A percentile compares a stretch with the other conserved stretches of the same genome.
These are phyloP conservation scores for Stagonosporopsis vannaccii DNA, from an alignment of 2,329 filamentous ascomycete species.

Conservation along the genomic window DNA sequence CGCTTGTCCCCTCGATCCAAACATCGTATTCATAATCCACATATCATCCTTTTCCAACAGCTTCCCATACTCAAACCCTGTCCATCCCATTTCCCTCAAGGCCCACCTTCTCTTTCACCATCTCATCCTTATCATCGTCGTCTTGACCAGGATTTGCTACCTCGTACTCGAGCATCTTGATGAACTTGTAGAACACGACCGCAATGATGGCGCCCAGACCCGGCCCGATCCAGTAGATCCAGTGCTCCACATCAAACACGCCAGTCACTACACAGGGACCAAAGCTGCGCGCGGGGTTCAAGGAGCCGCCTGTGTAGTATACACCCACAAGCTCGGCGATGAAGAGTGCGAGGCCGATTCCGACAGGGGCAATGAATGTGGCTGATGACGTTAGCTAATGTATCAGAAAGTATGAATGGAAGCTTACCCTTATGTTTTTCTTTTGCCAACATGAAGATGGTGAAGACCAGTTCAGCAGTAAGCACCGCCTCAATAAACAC, in stretches of 20 bases:
- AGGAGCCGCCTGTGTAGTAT: constrained; percentile 55
- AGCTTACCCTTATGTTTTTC: constrained; percentile 68
- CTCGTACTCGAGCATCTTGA: constrained; percentile 53
- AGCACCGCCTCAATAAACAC: constrained; percentile 54
- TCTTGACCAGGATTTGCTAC: constrained; percentile 49
- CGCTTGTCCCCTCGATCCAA: neutral
- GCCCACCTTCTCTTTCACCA: constrained; percentile 21
- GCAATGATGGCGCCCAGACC: constrained; percentile 54
- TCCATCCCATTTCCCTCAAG: constrained; percentile 12
- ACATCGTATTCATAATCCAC: neutral
- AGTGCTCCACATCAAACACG: constrained; percentile 54
- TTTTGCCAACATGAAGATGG: constrained; percentile 67
- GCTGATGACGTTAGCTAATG: constrained; percentile 43
- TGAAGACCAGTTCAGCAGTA: constrained; percentile 49
- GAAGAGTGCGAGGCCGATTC: constrained; percentile 75
- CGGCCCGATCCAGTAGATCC: constrained; percentile 60
- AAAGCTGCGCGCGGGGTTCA: constrained; percentile 57
- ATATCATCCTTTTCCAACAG: neutral
- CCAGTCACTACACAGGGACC: constrained; percentile 54
- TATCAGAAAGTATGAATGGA: neutral
- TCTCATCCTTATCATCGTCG: constrained; percentile 36
- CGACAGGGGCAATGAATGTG: constrained; percentile 74
- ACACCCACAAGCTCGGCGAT: constrained; percentile 62
- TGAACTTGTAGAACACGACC: constrained; percentile 58
- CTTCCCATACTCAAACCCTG: constrained; percentile 1